Conservation (phyloP, 176 grass and related monocot genomes). For the Cymbopogon citratus region DNA sequence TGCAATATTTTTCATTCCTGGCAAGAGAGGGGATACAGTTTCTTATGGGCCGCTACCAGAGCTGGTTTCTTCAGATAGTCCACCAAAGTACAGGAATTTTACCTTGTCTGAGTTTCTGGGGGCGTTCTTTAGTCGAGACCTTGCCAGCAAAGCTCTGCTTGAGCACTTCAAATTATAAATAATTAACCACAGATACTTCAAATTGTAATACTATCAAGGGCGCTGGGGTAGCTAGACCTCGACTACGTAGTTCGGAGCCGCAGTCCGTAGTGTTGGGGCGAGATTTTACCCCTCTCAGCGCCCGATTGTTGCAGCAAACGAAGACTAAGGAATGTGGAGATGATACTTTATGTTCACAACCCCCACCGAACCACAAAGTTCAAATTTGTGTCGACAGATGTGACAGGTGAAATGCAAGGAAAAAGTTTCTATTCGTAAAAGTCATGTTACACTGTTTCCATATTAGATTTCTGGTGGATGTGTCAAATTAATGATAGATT, state of each 20-base stretch:
- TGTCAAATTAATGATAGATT: not conserved
- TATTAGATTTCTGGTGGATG: not conserved
- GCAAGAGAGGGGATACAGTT: constrained; percentile 39
- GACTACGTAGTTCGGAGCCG: too few species aligned
- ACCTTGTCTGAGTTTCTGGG: constrained; percentile 60
- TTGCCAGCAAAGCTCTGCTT: constrained; percentile 47
- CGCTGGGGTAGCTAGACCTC: too few species aligned
- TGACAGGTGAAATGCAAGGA: not conserved
- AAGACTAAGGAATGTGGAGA: too few species aligned
- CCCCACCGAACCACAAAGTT: not conserved
- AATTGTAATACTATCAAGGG: not conserved
- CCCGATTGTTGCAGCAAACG: too few species aligned
- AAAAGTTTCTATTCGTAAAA: not conserved
- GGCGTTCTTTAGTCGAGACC: constrained; percentile 56
- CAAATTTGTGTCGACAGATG: not conserved
- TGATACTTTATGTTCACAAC: not conserved
- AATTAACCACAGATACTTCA: not conserved
- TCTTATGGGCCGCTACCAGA: constrained; percentile 65
- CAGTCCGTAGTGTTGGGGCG: too few species aligned
- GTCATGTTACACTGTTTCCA: not conserved
- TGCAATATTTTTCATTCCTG: constrained; percentile 62
- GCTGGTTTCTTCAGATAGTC: constrained; percentile 46
- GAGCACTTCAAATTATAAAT: constrained; percentile 65
- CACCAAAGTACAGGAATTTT: constrained; percentile 47
- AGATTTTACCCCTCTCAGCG: too few species aligned